Conservation (phyloP, 768 basidiomycete species). For the Trametes coccinea region DNA sequence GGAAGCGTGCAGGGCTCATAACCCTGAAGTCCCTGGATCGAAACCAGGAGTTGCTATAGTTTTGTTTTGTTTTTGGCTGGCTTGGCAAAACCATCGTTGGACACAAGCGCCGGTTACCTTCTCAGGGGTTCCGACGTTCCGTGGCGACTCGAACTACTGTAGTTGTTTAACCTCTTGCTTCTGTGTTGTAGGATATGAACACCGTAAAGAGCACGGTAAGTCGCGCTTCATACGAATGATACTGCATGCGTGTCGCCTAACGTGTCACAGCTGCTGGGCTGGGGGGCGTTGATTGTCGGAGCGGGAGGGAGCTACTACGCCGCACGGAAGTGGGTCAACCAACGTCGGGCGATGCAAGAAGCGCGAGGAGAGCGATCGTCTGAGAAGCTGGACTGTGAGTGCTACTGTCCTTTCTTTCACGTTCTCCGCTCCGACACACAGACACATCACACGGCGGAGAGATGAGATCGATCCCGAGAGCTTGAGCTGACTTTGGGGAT, state of each 20-base stretch:
- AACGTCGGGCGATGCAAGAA: conserved; percentile 35
- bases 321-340: conserved; percentile 39
- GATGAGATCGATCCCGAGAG: too few species aligned
- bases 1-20: conserved; percentile 25
- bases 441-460: too few species aligned
- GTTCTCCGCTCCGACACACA: too few species aligned
- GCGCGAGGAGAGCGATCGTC: conserved; percentile 33
- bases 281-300: conserved; percentile 37
- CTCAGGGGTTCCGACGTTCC: too few species aligned
- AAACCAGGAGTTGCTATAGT: conserved; percentile 21
- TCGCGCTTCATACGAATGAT: neutral
- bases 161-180: too few species aligned
- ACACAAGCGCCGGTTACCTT: too few species aligned
- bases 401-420: too few species aligned
- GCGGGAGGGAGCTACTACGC: conserved; percentile 41
- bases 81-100: too few species aligned
- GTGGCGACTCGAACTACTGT: too few species aligned
- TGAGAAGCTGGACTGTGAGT: conserved; percentile 37
- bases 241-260: neutral
- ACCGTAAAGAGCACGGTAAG: conserved; percentile 21
- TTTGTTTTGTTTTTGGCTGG: neutral
- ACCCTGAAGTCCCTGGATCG: conserved; percentile 25
- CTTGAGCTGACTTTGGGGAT: neutral
- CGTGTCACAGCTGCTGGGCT: conserved; percentile 32
- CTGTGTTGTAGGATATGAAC: conserved; percentile 9